Percentiles rank a stretch among this genome's conserved stretches.
Conservation (phyloP, 257 asterid genomes). For the Solanum dulcamara region DNA sequence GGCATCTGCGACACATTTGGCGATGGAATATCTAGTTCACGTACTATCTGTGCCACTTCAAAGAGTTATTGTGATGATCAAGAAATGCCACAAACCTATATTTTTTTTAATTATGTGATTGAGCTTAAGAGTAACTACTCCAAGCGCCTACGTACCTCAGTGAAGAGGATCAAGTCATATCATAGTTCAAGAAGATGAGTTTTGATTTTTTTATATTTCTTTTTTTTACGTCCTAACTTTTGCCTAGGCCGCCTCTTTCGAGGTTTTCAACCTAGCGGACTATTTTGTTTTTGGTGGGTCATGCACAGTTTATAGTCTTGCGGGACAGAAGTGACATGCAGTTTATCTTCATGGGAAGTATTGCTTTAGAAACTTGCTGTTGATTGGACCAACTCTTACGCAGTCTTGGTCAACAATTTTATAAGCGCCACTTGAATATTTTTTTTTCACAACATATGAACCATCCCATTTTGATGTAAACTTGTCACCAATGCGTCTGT, state of each 20-base stretch:
- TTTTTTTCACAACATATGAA: too few relatives aligned
- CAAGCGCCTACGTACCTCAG: neutral
- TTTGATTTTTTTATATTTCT: neutral
- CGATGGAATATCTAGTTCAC: neutral
- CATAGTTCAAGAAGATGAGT: neutral
- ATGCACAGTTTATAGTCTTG: neutral
- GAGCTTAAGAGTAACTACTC: neutral
- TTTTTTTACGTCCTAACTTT: too few relatives aligned
- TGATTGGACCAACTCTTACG: neutral
- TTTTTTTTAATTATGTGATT: neutral
- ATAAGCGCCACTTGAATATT: too few relatives aligned
- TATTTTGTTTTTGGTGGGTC: too few relatives aligned
- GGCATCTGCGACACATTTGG: neutral
- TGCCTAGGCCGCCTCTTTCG: too few relatives aligned
- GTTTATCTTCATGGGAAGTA: neutral
- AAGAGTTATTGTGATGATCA: neutral
- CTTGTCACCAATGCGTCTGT: too few relatives aligned
- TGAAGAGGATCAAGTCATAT: neutral
- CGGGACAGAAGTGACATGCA: neutral
- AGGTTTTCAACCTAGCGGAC: too few relatives aligned
- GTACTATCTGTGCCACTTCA: neutral
- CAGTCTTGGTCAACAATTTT: too few relatives aligned
- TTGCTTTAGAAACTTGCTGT: neutral
- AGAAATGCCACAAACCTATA: neutral
- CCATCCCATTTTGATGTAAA: too few relatives aligned